Conservation (phyloP, 495 filamentous ascomycete genomes). For the Trypethelium eluteriae region DNA sequence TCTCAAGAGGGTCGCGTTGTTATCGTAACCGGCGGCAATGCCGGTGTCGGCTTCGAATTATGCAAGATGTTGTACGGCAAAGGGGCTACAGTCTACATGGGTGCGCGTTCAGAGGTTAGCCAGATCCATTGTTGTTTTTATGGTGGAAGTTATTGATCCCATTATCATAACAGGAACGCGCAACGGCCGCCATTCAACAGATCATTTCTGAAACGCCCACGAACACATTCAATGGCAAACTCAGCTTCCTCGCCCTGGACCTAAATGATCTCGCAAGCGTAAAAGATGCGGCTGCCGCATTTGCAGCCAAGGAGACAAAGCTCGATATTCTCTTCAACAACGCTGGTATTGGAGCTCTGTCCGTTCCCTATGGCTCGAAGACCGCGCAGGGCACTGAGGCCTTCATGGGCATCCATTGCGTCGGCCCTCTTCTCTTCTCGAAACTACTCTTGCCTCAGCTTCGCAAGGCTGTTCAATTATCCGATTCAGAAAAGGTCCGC, state of each 20-base stretch:
- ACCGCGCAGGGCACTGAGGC: conserved; percentile 37
- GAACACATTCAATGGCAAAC: conserved; percentile 26
- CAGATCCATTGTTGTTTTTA: neutral
- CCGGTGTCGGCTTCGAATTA: conserved; percentile 37
- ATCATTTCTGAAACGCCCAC: conserved; percentile 21
- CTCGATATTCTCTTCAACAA: conserved; percentile 48
- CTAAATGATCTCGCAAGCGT: conserved; percentile 43
- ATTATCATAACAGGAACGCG: conserved; percentile 25
- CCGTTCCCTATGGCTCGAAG: conserved; percentile 35
- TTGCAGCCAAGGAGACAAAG: conserved; percentile 35
- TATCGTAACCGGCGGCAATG: conserved; percentile 33
- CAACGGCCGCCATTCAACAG: conserved; percentile 33
- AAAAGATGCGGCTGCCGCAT: conserved; percentile 37
- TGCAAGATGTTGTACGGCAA: conserved; percentile 32
- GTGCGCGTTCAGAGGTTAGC: neutral
- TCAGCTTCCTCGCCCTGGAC: conserved; percentile 41
- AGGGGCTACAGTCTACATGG: neutral
- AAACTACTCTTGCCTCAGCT: conserved; percentile 41
- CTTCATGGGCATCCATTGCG: conserved; percentile 40
- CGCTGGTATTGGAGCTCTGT: conserved; percentile 37
- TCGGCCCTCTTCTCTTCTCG: conserved; percentile 43
- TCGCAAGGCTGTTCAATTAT: conserved; percentile 29
- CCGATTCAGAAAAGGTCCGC: conserved; percentile 28
- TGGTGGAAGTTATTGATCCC: conserved; percentile 14
- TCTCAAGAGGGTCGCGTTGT: conserved; percentile 24